These are phyloP conservation scores for Chamaecyparis obtusa DNA, from an alignment of 75 land plant genomes.

Conservation along the genomic window DNA sequence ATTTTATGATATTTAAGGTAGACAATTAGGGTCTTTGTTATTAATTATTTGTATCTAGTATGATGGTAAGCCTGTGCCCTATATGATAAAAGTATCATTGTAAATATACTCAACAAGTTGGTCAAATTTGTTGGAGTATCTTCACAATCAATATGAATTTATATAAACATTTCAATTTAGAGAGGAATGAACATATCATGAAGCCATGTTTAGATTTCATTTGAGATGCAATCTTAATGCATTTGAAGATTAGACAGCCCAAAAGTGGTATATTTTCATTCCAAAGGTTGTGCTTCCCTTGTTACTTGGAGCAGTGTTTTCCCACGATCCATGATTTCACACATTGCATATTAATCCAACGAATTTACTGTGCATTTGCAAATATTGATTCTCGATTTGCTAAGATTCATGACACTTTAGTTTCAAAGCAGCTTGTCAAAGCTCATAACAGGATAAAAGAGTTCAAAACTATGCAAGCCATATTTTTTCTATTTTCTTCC, in stretches of 20 bases:
- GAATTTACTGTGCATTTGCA: not conserved
- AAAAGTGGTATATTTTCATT: not conserved
- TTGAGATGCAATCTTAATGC: not conserved
- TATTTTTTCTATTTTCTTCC: no score
- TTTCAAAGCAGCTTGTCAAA: not conserved
- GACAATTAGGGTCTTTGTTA: not conserved
- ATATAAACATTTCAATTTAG: no score
- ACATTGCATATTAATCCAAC: no score
- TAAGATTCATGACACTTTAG: not conserved
- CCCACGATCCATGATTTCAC: not conserved
- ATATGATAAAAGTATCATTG: not conserved
- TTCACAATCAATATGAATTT: not conserved
- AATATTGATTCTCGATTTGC: not conserved
- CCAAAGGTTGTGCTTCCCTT: no score
- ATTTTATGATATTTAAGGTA: not conserved
- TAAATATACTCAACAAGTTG: not conserved
- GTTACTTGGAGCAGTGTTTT: not conserved
- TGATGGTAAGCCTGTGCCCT: not conserved
- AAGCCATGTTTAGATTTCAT: not conserved
- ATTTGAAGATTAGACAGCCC: not conserved
- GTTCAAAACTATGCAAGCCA: not conserved
- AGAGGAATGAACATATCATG: not conserved
- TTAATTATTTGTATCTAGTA: not conserved
- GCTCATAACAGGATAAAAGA: not conserved
- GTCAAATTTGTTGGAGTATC: not conserved